Evolutionary conservation across 805 yeast genomes (phyloP).

Genomic region (Ogataea ganodermae): DNA sequence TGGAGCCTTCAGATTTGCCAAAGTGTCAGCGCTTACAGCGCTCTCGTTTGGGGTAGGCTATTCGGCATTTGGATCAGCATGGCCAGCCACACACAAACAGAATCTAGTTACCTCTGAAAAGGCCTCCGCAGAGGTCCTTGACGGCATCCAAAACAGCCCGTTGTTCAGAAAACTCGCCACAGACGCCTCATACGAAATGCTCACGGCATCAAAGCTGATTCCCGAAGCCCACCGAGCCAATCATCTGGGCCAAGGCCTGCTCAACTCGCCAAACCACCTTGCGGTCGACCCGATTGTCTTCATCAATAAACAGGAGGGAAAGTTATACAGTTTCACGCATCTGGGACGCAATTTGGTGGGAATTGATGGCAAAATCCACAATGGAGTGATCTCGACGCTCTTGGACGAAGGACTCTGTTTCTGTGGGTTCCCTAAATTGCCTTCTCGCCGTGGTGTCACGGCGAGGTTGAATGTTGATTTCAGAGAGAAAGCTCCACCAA

Average conservation of each 20-base stretch:
- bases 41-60: conserved; percentile 32
- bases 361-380: conserved; percentile 73
- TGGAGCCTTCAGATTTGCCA: conserved; percentile 10
- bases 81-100: conserved; percentile 29
- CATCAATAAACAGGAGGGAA: conserved; percentile 49
- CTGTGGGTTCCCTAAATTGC: conserved; percentile 82
- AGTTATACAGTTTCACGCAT: conserved; percentile 66
- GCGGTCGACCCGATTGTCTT: conserved; percentile 79
- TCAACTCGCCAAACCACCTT: conserved; percentile 66
- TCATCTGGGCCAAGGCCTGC: conserved; percentile 71
- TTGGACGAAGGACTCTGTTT: conserved; percentile 83
- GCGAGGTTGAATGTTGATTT: conserved; percentile 73
- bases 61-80: conserved; percentile 32
- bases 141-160: conserved; percentile 29
- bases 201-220: conserved; percentile 45
- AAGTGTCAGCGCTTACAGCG: conserved; percentile 15
- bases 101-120: conserved; percentile 18
- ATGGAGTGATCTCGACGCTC: conserved; percentile 76
- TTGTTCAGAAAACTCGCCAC: conserved; percentile 28
- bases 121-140: conserved; percentile 30
- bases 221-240: conserved; percentile 61
- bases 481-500: conserved; percentile 57
- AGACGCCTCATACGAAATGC: conserved; percentile 28
- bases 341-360: conserved; percentile 68
- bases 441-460: conserved; percentile 85